Base-by-base conservation (phyloP, 495 filamentous ascomycete genomes). In the Lindgomyces ingoldianus region DNA sequence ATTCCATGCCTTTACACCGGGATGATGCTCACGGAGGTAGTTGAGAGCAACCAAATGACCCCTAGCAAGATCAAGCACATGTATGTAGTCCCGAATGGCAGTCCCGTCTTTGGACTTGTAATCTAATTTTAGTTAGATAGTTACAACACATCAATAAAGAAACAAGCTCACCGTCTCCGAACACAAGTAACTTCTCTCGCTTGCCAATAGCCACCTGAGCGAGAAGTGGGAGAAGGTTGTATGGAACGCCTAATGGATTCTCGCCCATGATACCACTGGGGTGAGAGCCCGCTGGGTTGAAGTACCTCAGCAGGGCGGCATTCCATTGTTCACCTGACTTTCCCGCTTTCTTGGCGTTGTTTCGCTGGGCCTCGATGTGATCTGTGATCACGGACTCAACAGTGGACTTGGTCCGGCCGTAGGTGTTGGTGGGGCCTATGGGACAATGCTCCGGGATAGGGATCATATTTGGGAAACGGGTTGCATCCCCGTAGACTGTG, bases 261-360 rank as follows among this genome's bases (percentile, higher is more conserved):
- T 98, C 94, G 57, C 94, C 94, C 95, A 98, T 98, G 77, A 98
- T 86, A 63, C 94, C 94, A 73, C 85, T 93, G 48, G 94, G 94
- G 77, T 98, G 94, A 30, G 91, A 88, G 73, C 94, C 94, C 57
- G 89, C 90, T 30, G 94, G 94, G 82, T 98, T 98, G 82, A 98
- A 98, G 80, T 98, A 98, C 59, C 94, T 87, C 49, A 98, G 84
- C 64, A 97, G 80, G 44, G 94, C 94, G 44, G 82, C 94, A 79
- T 97, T 98, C 91, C 91, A 98, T 71, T 90, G 83, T 68, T 91
- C 83, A 46, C 82, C 87, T 21, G 80, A 77, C 73, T 94, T 88
- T 27, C 89, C 90, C 41, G 83, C 86, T 81, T 93, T 94, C 79
- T 85, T 85, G 66, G 84, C 81, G 65, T 91, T 91, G 77, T 88